Percentiles rank a stretch among this genome's conserved stretches.
Evolutionary conservation across 2,329 filamentous ascomycete genomes (phyloP).

Genomic region (Paracorniculantispora psalliotae): DNA sequence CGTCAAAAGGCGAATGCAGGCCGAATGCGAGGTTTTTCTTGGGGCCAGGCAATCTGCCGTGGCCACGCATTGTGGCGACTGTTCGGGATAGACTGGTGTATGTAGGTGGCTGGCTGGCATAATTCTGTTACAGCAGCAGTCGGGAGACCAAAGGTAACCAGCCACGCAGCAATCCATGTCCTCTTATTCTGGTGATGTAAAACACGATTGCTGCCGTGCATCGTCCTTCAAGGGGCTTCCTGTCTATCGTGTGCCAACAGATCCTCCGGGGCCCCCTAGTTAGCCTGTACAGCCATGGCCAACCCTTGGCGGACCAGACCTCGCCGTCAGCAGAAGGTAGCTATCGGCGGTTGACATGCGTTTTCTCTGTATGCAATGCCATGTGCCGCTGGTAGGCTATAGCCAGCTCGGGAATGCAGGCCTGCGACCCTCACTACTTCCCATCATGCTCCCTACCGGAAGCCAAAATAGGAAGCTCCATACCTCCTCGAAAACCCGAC

Average conservation of each 20-base stretch:
- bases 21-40: not conserved
- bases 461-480: conserved; percentile 5
- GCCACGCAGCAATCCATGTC: not conserved
- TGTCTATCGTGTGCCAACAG: not conserved
- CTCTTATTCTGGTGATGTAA: not conserved
- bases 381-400: not conserved
- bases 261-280: not conserved
- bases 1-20: not conserved
- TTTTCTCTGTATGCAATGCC: not conserved
- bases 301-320: not conserved
- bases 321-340: not conserved
- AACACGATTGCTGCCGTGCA: not conserved
- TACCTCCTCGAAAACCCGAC: not conserved
- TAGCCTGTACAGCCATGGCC: not conserved
- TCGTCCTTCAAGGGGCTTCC: not conserved
- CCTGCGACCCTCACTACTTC: not conserved
- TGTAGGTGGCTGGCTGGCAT: not conserved
- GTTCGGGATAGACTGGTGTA: not conserved
- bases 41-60: not conserved
- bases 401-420: not conserved
- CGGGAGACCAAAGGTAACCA: not conserved
- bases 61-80: not conserved
- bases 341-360: not conserved
- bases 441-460: not conserved
- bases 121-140: not conserved